phyloP scores from a whole-genome alignment of 2,329 filamentous ascomycete genomes.

The Pseudogymnoascus sp. region DNA sequence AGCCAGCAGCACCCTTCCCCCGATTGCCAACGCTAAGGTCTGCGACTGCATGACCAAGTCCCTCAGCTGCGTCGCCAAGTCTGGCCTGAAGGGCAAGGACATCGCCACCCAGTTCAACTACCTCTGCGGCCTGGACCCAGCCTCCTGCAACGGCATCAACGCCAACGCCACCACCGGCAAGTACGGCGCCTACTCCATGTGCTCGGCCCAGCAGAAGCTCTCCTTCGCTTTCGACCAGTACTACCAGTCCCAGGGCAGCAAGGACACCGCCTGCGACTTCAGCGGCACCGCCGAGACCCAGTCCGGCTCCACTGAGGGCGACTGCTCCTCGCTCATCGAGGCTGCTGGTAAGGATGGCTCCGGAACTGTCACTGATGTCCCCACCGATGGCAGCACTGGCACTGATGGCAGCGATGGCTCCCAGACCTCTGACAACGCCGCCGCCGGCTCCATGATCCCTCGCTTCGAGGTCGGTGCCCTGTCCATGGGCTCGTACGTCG shows the following conservation, averaged over 20 bases:
- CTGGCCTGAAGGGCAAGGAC: slow-evolving; percentile 46
- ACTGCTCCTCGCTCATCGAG: slow-evolving; percentile 51
- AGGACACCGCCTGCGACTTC: slow-evolving; percentile 60
- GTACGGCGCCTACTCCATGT: slow-evolving; percentile 76
- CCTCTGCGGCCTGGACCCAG: slow-evolving; percentile 54
- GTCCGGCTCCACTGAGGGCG: slow-evolving; percentile 37
- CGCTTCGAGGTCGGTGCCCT: slow-evolving; percentile 37
- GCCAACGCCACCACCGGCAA: slow-evolving; percentile 58
- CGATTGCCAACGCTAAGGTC: slow-evolving; percentile 66
- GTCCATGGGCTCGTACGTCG: slow-evolving; percentile 40
- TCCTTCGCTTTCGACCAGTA: slow-evolving; percentile 67
- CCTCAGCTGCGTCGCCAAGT: slow-evolving; percentile 60
- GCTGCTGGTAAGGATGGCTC: slow-evolving; percentile 55
- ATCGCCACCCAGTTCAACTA: slow-evolving; percentile 64
- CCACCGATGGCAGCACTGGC: slow-evolving; percentile 33
- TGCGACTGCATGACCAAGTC: slow-evolving; percentile 80
- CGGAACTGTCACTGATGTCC: slow-evolving; percentile 43
- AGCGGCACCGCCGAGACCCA: slow-evolving; percentile 53
- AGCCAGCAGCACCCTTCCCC: slow-evolving; percentile 65
- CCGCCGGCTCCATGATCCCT: slow-evolving; percentile 36
- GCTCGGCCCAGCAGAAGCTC: slow-evolving; percentile 60
- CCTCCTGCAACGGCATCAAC: slow-evolving; percentile 59
- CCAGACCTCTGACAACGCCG: slow-evolving; percentile 27
- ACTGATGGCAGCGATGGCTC: slow-evolving; percentile 21
- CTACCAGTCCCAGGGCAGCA: slow-evolving; percentile 50